Base-by-base conservation (phyloP, 176 grass and related monocot genomes). In the Poa annua region DNA sequence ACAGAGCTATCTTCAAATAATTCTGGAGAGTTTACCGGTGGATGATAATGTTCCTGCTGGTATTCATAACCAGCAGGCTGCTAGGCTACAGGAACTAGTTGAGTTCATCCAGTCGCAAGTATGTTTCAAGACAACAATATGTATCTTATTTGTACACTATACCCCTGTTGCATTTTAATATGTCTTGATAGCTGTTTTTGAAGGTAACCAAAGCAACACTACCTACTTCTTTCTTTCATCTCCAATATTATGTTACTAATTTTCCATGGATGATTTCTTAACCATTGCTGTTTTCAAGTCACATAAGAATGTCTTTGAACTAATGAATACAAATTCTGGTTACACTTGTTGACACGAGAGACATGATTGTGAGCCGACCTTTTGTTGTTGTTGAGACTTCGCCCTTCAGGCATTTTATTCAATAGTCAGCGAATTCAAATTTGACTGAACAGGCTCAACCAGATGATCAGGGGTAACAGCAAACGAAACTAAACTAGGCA, bases 101-200 rank as follows among this genome's bases (percentile, higher is more conserved):
- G 91, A 98, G 71, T 98, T 98, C 80, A 98, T 98, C 90, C 89
- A 93, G 63, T 91, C 96, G 65, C 96, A 98, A 86, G 96, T 98
- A 90, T 79, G 61, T 82, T 83, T 76, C 45, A 42, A 79, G 66
- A 21, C 19, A 35, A 71, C 26, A 41, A 17, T 78, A 35, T 74
- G 19, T 11, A 66, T 33, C 76, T 51, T 62, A 29, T 56, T 84
- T 84, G 22, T 74, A 33, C 70, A 77, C 51, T 67, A 57, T 74
- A 71, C 74, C 55, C 49, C 10, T 61, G 6, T 81, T 85, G 15
- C 22, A 14, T 79, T 22, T 65, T 35, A 32, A 77, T 26, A 41
- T 76, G 11, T 87, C 29, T 87, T 76, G 50, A 34, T 77, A 50
- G 11, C 32, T 75, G 41, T 42, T 42, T 76, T 6, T 69, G 12